Base-by-base conservation (phyloP, 2,329 filamentous ascomycete species). In the Colletotrichum lupini region DNA sequence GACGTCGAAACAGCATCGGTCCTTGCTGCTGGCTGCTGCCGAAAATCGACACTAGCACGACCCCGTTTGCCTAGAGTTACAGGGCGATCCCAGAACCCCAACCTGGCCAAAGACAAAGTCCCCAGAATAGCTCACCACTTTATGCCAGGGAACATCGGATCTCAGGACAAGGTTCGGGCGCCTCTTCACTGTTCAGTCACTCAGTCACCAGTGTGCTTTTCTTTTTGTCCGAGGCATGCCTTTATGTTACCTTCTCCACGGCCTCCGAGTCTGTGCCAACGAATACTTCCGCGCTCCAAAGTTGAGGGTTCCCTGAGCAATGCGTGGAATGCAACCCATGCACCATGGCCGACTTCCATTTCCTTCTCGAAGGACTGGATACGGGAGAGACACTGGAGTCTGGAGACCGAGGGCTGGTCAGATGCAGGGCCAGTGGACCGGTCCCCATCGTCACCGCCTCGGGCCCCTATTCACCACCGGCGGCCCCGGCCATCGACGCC, bases 391-490 rank as follows among this genome's bases (percentile, higher is more conserved):
- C 5, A 42, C 37, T 42, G 37, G 57, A 46, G 37, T 19, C 42
- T 32, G 60, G 60, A 24, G n/a, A 35, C 62, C 35, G n/a, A 60
- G 52, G 52, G 35, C 37, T 56, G 28, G 64, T 53, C 49, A 37
- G 32, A 35, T 28, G 53, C 59, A 60, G 60, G 37, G 24, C 42
- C 57, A 56, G 60, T 58, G 35, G 61, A 42, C 61, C 65, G 53
- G 61, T 30, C 46, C 35, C 53, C 57, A 72, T 52, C 53, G 70
- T 71, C 71, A 70, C 67, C 67, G 60, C 71, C 55, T 73, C 22
- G 71, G 61, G 55, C 60, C 60, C 67, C 61, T 73, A 52, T 71
- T 57, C 67, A 71, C 37, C 61, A 70, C 67, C 67, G 71, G 67
- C 67, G 55, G 60, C 70, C 37, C 67, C 60, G 60, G 60, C 67